Percentiles rank a stretch among this genome's conserved stretches.
Evolutionary conservation across 1,284 basidiomycete genomes (phyloP).

Genomic region (Cryptococcus amylolentus): DNA sequence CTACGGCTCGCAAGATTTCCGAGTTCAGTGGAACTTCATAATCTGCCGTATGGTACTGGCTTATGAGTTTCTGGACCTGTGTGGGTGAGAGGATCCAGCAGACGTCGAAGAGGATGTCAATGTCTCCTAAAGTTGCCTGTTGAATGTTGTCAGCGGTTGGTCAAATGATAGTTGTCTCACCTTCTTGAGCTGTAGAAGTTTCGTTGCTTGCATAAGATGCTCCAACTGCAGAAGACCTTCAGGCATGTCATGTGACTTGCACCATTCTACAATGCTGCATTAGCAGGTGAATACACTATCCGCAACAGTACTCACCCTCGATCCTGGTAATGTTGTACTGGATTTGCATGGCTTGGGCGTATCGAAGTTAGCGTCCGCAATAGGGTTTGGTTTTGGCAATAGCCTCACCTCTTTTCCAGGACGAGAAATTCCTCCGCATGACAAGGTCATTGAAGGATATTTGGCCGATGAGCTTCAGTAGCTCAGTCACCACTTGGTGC

Average conservation of each 20-base stretch:
- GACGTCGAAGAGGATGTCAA: slow-evolving; percentile 98
- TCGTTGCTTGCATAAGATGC: slow-evolving; percentile 99
- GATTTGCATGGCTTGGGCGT: slow-evolving; percentile 71
- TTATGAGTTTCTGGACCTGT: slow-evolving; percentile 98
- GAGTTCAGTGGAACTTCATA: slow-evolving; percentile 87
- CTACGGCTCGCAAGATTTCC: slow-evolving; percentile 93
- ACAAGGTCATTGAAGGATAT: slow-evolving; percentile 98
- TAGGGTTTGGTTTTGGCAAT: slow-evolving; percentile 90
- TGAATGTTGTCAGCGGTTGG: not conserved
- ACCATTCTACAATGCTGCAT: slow-evolving; percentile 53
- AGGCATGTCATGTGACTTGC: slow-evolving; percentile 97
- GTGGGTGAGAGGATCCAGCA: slow-evolving; percentile 99
- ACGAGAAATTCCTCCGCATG: slow-evolving; percentile 98
- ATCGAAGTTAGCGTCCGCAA: not conserved
- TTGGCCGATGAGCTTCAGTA: slow-evolving; percentile 93
- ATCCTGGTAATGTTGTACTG: slow-evolving; percentile 98
- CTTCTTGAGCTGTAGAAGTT: slow-evolving; percentile 97
- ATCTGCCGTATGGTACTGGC: slow-evolving; percentile 97
- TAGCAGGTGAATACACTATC: too few relatives aligned
- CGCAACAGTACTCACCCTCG: slow-evolving; percentile 54
- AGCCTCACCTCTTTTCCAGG: slow-evolving; percentile 94
- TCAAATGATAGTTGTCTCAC: slow-evolving; percentile 50
- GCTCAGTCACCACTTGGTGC: slow-evolving; percentile 93
- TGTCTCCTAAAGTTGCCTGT: slow-evolving; percentile 83
- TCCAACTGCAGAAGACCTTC: slow-evolving; percentile 96